These are phyloP conservation scores for Gentiana straminea DNA, from an alignment of 257 asterid species.

Conservation along the genomic window DNA sequence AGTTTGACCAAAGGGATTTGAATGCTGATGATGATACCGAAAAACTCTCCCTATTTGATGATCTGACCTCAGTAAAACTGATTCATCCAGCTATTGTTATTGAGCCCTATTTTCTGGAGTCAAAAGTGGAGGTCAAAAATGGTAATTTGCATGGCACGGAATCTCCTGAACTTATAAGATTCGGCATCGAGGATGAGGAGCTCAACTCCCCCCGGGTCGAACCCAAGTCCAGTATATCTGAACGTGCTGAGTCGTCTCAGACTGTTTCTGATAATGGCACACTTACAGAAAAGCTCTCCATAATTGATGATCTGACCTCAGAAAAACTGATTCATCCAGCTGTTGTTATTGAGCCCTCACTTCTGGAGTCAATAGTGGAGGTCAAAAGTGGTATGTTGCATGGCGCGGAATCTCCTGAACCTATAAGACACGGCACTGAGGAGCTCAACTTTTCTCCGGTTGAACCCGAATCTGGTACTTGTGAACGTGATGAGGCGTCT, in stretches of 20 bases:
- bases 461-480: slow-evolving; percentile 15
- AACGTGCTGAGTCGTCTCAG: slow-evolving; percentile 15
- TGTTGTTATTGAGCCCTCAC: slow-evolving; percentile 18
- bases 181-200: slow-evolving; percentile 6
- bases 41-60: slow-evolving; percentile 12
- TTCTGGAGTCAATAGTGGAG: slow-evolving; percentile 19
- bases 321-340: slow-evolving; percentile 32
- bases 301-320: slow-evolving; percentile 12
- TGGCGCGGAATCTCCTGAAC: slow-evolving; percentile 15
- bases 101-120: slow-evolving; percentile 17
- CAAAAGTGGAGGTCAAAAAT: slow-evolving; percentile 15
- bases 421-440: slow-evolving; percentile 28
- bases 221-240: slow-evolving; percentile 11
- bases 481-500: slow-evolving; percentile 9
- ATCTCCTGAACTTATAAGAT: slow-evolving; percentile 21
- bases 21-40: slow-evolving; percentile 6
- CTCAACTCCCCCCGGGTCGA: slow-evolving; percentile 30
- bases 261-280: slow-evolving; percentile 16
- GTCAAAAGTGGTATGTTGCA: slow-evolving; percentile 10
- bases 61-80: slow-evolving; percentile 21
- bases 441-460: slow-evolving; percentile 18
- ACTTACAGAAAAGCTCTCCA: slow-evolving; percentile 3
- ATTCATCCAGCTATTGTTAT: slow-evolving; percentile 24
- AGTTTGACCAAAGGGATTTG: slow-evolving; percentile 5
- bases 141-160: slow-evolving; percentile 14